A percentile compares a stretch with the other conserved stretches of the same genome.
These are phyloP conservation scores for Lecanicillium sp. DNA, from an alignment of 2,329 filamentous ascomycete genomes.

Conservation along the genomic window DNA sequence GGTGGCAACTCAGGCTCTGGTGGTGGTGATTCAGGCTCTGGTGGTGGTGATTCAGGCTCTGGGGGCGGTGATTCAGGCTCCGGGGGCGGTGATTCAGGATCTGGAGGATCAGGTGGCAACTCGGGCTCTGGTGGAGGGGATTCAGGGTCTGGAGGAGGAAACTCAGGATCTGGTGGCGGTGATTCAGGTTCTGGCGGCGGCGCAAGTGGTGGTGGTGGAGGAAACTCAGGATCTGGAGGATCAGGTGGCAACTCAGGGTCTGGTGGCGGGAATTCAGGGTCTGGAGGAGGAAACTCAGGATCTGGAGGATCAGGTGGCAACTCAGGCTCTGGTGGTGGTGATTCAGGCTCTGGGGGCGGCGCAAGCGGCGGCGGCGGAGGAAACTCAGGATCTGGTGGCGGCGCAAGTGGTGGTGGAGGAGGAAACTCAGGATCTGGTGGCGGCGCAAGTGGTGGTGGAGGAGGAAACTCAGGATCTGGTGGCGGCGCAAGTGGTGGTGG, in stretches of 20 bases:
- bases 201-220: neutral
- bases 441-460: neutral
- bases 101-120: constrained; percentile 4
- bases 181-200: neutral
- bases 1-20: neutral
- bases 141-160: neutral
- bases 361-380: neutral
- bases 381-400: neutral
- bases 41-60: neutral
- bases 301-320: constrained; percentile 3
- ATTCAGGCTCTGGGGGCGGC: neutral
- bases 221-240: neutral
- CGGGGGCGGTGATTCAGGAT: neutral
- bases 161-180: neutral
- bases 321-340: constrained; percentile 6
- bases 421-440: neutral
- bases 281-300: neutral
- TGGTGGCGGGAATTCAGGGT: neutral
- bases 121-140: constrained; percentile 2
- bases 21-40: neutral
- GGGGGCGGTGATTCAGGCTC: neutral
- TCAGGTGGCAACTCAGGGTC: neutral
- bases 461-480: neutral
- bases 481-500: neutral
- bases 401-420: neutral